Percentiles rank a stretch among this genome's conserved stretches.
Conservation (phyloP, 495 filamentous ascomycete species). For the Lasiosphaeria ovina region DNA sequence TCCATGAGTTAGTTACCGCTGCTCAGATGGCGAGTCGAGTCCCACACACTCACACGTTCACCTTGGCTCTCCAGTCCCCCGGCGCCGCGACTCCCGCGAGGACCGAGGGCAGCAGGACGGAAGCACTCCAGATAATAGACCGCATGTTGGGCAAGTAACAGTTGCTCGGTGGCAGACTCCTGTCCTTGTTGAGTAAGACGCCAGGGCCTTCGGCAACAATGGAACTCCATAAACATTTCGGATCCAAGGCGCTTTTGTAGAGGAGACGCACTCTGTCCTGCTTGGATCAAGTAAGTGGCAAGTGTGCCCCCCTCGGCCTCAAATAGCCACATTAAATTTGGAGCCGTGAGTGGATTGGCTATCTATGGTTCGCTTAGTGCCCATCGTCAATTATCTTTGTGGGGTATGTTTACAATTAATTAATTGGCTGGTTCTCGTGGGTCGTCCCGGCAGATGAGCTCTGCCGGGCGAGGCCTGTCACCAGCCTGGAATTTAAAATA, state of each 20-base stretch:
- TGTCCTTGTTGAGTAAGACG: constrained; percentile 15
- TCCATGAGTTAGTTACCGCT: constrained; percentile 9
- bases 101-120: constrained; percentile 35
- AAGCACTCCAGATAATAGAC: constrained; percentile 30
- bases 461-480: constrained; percentile 2
- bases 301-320: constrained; percentile 18
- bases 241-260: constrained; percentile 29
- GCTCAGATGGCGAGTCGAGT: background rate
- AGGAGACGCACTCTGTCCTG: constrained; percentile 17
- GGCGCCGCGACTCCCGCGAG: constrained; percentile 29
- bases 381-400: constrained; percentile 29
- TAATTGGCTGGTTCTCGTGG: constrained; percentile 11
- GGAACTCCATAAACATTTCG: constrained; percentile 8
- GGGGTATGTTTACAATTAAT: constrained; percentile 28
- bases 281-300: constrained; percentile 28
- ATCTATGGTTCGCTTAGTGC: constrained; percentile 27
- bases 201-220: constrained; percentile 8
- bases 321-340: constrained; percentile 17
- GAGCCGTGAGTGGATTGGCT: constrained; percentile 20
- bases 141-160: constrained; percentile 29
- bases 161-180: constrained; percentile 14
- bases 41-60: constrained; percentile 29
- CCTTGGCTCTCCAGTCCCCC: constrained; percentile 31
- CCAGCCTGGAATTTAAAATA: background rate
- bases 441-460: constrained; percentile 19